A percentile compares a stretch with the other conserved stretches of the same genome.
These are phyloP conservation scores for Paraphoma sp. DNA, from an alignment of 2,329 filamentous ascomycete species.

Conservation along the genomic window DNA sequence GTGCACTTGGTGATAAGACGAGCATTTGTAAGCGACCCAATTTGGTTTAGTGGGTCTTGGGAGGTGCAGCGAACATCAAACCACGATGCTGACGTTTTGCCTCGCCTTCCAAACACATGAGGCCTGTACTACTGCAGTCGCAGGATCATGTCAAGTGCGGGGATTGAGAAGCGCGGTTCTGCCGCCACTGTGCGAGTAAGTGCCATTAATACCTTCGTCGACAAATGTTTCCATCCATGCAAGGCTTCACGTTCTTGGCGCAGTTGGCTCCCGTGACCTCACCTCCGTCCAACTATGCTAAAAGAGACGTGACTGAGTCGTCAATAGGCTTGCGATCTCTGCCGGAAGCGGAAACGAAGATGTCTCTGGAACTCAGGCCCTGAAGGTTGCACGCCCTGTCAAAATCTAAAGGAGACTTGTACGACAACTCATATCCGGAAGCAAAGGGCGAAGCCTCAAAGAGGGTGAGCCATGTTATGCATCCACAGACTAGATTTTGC, in stretches of 20 bases:
- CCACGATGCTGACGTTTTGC: background rate
- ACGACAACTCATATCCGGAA: constrained; percentile 32
- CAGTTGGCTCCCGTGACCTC: too few species aligned
- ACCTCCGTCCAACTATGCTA: background rate
- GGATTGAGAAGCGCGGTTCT: constrained; percentile 31
- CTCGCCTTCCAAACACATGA: background rate
- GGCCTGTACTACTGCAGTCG: background rate
- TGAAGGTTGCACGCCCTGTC: constrained; percentile 26
- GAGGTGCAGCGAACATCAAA: background rate
- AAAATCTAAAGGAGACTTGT: constrained; percentile 30
- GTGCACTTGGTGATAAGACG: background rate
- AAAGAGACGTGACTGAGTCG: background rate
- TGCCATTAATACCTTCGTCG: background rate
- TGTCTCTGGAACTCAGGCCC: constrained; percentile 28
- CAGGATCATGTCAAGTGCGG: constrained; percentile 19
- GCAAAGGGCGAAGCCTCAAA: constrained; percentile 28
- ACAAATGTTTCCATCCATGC: background rate
- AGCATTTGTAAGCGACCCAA: background rate
- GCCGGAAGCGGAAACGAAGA: constrained; percentile 31
- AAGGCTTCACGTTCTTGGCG: too few species aligned
- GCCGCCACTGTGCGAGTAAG: constrained; percentile 30
- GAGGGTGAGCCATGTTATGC: constrained; percentile 16
- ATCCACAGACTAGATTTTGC: background rate
- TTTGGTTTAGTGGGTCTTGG: background rate
- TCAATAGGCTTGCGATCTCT: constrained; percentile 33